Base-by-base conservation (phyloP, 148 eudicot genomes). In the Silene latifolia region DNA sequence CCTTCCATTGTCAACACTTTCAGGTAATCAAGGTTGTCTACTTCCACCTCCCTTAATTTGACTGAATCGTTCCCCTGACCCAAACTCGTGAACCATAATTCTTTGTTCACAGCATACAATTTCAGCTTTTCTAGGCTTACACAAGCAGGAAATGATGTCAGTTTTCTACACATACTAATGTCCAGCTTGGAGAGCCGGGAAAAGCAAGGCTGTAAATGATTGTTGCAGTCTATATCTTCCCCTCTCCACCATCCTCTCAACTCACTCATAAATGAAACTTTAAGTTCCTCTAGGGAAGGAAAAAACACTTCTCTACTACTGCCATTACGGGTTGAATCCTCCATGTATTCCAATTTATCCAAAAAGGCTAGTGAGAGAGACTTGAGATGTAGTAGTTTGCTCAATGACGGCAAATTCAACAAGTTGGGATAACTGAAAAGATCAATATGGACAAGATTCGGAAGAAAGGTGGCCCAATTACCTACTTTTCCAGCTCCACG, bases 241-340 rank as follows among this genome's bases (percentile, higher is more conserved):
- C 18, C 18, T 53, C 58, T 53, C 58, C 58, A 53, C 58, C 58
- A 53, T 17, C 58, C 58, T 53, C 18, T 53, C 58, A 53, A 53
- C 58, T 53, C 18, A 2, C 17, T 0, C 10, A 53, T 53, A 11
- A 1, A 11, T 17, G 58, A 11, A 5, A 53, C 0, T 12, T 53
- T 2, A 17, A 53, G 58, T 53, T 18, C 25, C 57, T 74, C 71
- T 29, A 74, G 77, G 24, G 62, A 53, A 17, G 70, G 77, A 18
- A 74, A 74, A 12, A 51, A 64, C 18, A 61, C 8, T 0, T 51
- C 42, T 59, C 35, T n/a, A 42, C 17, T 53, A 29, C 51, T 56
- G 63, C 25, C 7, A 56, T 19, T 27, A 12, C 0, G 4, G n/a
- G n/a, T 65, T 19, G 13, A 19, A 5, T 65, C 19, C 24, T 74